Percentiles rank a stretch among this genome's conserved stretches.
Conservation (phyloP, 345 rosid species). For the Hypericum androsaemum region DNA sequence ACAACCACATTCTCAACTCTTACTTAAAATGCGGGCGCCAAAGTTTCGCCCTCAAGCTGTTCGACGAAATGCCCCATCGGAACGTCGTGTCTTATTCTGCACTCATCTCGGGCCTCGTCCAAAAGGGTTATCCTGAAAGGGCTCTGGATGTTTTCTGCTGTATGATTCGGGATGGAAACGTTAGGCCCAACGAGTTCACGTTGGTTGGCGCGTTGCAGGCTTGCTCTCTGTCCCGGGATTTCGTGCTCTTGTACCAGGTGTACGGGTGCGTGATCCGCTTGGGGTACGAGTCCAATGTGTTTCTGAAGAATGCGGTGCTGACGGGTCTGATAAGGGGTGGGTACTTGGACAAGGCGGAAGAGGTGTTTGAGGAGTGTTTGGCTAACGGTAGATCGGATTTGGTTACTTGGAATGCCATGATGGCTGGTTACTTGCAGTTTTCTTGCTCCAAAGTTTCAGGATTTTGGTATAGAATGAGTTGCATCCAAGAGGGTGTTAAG, state of each 20-base stretch:
- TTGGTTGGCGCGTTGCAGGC: constrained; percentile 40
- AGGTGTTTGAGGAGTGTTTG: constrained; percentile 23
- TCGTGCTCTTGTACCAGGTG: constrained; percentile 21
- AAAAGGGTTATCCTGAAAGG: constrained; percentile 17
- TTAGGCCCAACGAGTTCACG: constrained; percentile 36
- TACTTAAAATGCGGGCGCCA: constrained; percentile 29
- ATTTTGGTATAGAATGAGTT: constrained; percentile 34
- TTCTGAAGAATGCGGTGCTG: constrained; percentile 37
- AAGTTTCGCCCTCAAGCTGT: constrained; percentile 21
- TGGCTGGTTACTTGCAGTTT: constrained; percentile 36
- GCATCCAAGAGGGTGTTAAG: constrained; percentile 23
- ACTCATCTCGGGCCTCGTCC: constrained; percentile 33
- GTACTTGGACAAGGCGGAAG: constrained; percentile 28
- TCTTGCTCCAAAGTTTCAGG: constrained; percentile 22
- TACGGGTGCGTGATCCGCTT: constrained; percentile 22
- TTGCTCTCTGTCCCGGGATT: constrained; percentile 27
- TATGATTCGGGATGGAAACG: constrained; percentile 27
- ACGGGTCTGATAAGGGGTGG: constrained; percentile 40
- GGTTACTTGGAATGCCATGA: constrained; percentile 49
- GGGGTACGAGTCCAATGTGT: constrained; percentile 35
- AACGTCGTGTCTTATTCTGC: constrained; percentile 47
- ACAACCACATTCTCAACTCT: constrained; percentile 33
- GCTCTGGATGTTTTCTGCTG: constrained; percentile 27
- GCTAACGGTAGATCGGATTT: constrained; percentile 18
- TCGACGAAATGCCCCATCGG: constrained; percentile 41